Evolutionary conservation across 805 yeast genomes (phyloP).

Genomic region (Jamesozyma piceae): DNA sequence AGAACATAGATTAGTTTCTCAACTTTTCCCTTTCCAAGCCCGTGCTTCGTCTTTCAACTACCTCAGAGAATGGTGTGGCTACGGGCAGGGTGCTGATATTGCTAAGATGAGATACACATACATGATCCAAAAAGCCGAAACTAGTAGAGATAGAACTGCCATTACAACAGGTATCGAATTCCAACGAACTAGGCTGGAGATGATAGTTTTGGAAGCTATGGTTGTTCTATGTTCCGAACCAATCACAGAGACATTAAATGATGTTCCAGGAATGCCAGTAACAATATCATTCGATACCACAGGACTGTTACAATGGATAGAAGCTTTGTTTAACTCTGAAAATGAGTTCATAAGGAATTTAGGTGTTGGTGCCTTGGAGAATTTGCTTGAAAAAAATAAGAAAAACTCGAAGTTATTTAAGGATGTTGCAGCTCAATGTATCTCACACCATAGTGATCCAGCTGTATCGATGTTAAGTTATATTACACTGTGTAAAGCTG

Average conservation of each 20-base stretch:
- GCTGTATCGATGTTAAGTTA: constrained; percentile 61
- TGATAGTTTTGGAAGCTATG: constrained; percentile 74
- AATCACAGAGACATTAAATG: constrained; percentile 38
- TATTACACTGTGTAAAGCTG: constrained; percentile 56
- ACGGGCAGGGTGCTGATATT: constrained; percentile 54
- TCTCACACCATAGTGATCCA: constrained; percentile 41
- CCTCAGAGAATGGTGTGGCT: constrained; percentile 91
- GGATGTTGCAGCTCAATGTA: constrained; percentile 66
- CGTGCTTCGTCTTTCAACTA: constrained; percentile 73
- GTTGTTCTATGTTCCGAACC: constrained; percentile 72
- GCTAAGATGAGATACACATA: constrained; percentile 57
- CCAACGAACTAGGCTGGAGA: constrained; percentile 60
- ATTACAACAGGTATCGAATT: constrained; percentile 67
- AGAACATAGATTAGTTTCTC: constrained; percentile 33
- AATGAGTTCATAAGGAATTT: constrained; percentile 48
- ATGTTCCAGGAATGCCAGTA: constrained; percentile 26
- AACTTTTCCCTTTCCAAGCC: constrained; percentile 79
- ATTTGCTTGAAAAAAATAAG: constrained; percentile 53
- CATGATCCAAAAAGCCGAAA: constrained; percentile 40
- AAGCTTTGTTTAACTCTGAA: constrained; percentile 51
- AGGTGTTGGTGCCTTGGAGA: constrained; percentile 64
- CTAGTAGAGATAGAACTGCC: constrained; percentile 39
- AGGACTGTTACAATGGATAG: constrained; percentile 72
- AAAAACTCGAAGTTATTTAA: constrained; percentile 41
- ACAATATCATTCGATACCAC: constrained; percentile 62